Evolutionary conservation across 140 eudicot genomes (phyloP), one percentile per base, ranked within the genome.

Genomic region (Erigeron philadelphicus): DNA sequence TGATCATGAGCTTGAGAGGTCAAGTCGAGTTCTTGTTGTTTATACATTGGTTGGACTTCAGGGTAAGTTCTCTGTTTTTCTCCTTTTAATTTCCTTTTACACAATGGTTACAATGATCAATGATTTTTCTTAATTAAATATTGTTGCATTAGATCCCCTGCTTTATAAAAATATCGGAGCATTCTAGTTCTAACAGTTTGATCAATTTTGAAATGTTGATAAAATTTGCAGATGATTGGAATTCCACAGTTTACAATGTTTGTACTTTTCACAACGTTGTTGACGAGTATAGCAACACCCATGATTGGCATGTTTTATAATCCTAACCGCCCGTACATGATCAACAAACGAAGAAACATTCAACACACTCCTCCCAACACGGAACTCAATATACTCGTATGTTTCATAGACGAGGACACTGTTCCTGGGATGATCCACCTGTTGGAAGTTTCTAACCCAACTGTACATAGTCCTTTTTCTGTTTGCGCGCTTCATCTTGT

Each of bases 281-380:
- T 82, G 25, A 87, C 96, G 43, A 80, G 82, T 12, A 40, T 93
- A 57, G 74, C 78, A 7, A 80, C 90, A 19, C 96, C 99, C 0
- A 16, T 89, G 62, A 86, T 84, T 61, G 78, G 76, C 82, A 54
- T 85, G n/a, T 53, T 87, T 40, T 88, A 92, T 68, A 89, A 87
- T 17, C 99, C 96, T 9, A 86, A 85, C 4, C 58, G 83, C 68
- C 96, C 99, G 8, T 89, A 89, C 78, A 93, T 85, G 94, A 73
- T 87, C 52, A 86, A 88, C 69, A 88, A 79, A 74, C 81, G 91
- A 65, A 76, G 98, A 76, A 83, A 79, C 69, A 84, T 92, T 16
- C 98, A 92, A 61, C 96, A 88, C 75, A 83, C 62, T 15, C 82
- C 88, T 35, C 93, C 84, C 3, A 80, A 84, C 72, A 56, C 85